Base-by-base conservation (phyloP, 768 basidiomycete species). In the Tricholoma terreum region DNA sequence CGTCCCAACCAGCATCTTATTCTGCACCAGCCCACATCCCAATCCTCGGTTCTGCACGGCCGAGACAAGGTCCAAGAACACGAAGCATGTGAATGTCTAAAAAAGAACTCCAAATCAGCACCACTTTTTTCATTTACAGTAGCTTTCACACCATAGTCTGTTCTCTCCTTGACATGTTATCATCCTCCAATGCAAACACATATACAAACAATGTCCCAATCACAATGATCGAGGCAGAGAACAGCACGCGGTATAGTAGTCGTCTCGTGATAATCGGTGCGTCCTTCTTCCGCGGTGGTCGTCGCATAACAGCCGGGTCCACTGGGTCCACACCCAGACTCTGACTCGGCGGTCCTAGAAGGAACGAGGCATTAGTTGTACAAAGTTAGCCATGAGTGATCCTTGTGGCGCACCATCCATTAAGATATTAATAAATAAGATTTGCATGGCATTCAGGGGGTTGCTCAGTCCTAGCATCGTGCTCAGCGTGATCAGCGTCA, bases 401-500 rank as follows among this genome's bases (percentile, higher is more conserved):
- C 53, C 45, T 22, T 56, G 30, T 2, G 52, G 58, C 22, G 6
- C 80, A 89, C 94, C 94, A 62, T 98, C 96, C 95, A 98, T 98
- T 49, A 98, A 82, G 68, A 98, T 97, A 74, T 98, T 98, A 67
- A 98, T 98, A 69, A 97, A 98, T n/a, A 98, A 75, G 65, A 98
- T 98, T 71, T 98, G 94, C 94, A 98, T 98, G 3, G 95, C 88
- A 66, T 98, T 98, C 60, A 98, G 80, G 3, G 95, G 95, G 66
- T 96, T 98, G 65, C 85, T 87, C 33, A 97, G 78, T 12, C 89
- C 86, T 64, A 98, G 84, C 70, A 94, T 80, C 19, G 95, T 98
- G 69, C 91, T 93, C 55, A 98, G 77, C 1, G 95, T 95, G 74
- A 98, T 98, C 62, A 98, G 78, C n/a, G 91, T 87, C 62, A 98